A percentile compares a stretch with the other conserved stretches of the same genome.
Evolutionary conservation across 2,329 filamentous ascomycete species (phyloP).

Genomic region (Neurospora sp.): DNA sequence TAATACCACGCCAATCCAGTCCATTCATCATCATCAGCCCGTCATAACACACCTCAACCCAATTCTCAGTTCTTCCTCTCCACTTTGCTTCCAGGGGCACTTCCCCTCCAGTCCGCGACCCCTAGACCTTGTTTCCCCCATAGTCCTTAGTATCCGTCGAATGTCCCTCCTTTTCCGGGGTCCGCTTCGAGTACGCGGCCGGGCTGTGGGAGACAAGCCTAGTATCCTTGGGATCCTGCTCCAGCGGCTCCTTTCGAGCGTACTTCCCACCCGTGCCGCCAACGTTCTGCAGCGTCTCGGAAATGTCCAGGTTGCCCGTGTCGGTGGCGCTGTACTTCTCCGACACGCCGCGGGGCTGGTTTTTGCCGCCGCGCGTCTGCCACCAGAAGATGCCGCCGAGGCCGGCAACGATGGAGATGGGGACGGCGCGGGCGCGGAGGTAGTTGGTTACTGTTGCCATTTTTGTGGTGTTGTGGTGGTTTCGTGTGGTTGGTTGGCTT

Average conservation of each 20-base stretch:
- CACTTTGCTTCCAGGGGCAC: too few species aligned
- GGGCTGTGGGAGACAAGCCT: conserved; percentile 1
- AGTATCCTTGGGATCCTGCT: conserved; percentile 10
- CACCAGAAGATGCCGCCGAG: conserved; percentile 11
- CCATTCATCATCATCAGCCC: background rate
- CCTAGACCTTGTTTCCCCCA: background rate
- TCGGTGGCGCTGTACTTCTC: background rate
- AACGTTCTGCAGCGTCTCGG: conserved; percentile 10
- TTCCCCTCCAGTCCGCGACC: too few species aligned
- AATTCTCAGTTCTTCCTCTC: background rate
- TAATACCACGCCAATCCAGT: background rate
- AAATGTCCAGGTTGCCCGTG: background rate
- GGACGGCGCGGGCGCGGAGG: conserved; percentile 9
- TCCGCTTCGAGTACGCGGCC: conserved; percentile 9
- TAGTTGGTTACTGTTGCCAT: conserved; percentile 6
- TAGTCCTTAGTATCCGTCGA: background rate
- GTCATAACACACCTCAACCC: background rate
- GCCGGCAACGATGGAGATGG: conserved; percentile 6
- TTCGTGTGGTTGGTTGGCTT: background rate
- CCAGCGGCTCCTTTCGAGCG: conserved; percentile 1
- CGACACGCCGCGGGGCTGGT: conserved; percentile 12
- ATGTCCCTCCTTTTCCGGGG: conserved; percentile 14
- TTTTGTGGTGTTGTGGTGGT: background rate
- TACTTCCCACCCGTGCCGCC: conserved; percentile 9
- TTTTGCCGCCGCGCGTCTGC: conserved; percentile 10